A percentile compares a stretch with the other conserved stretches of the same genome.
Evolutionary conservation across 345 rosid genomes (phyloP).

Genomic region (Acer saccharum): DNA sequence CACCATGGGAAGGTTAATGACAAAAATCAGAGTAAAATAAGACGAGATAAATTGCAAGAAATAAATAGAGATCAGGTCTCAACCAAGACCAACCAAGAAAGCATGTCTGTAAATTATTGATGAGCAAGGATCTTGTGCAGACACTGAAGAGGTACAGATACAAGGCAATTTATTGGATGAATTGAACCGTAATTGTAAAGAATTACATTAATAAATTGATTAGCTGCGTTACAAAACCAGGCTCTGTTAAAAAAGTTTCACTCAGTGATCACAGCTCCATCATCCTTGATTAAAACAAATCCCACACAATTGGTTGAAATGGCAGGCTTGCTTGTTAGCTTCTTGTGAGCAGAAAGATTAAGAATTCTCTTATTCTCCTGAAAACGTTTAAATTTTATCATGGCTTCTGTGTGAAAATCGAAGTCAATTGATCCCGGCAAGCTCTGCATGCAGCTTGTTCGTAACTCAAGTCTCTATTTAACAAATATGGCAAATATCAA

Average conservation of each 20-base stretch:
- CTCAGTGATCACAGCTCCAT: neutral
- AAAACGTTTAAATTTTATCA: too few species aligned
- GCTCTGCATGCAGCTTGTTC: neutral
- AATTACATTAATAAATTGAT: neutral
- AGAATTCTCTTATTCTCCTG: too few species aligned
- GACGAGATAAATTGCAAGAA: too few species aligned
- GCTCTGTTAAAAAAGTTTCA: neutral
- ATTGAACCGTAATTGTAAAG: neutral
- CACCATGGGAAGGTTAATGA: too few species aligned
- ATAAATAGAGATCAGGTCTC: too few species aligned
- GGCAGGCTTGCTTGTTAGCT: neutral
- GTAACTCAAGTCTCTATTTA: neutral
- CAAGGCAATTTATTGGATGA: slow-evolving; percentile 2
- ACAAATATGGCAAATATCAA: neutral
- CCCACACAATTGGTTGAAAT: neutral
- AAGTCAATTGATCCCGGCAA: too few species aligned
- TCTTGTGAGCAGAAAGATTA: neutral
- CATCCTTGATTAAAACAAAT: neutral
- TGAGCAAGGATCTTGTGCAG: neutral
- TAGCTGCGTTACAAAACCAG: neutral
- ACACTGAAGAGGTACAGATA: neutral
- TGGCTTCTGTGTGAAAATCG: too few species aligned
- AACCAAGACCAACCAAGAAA: too few species aligned
- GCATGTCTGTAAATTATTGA: neutral
- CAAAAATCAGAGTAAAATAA: too few species aligned